Base-by-base conservation (phyloP, 1,284 basidiomycete genomes). In the Rhodotorula sp. region DNA sequence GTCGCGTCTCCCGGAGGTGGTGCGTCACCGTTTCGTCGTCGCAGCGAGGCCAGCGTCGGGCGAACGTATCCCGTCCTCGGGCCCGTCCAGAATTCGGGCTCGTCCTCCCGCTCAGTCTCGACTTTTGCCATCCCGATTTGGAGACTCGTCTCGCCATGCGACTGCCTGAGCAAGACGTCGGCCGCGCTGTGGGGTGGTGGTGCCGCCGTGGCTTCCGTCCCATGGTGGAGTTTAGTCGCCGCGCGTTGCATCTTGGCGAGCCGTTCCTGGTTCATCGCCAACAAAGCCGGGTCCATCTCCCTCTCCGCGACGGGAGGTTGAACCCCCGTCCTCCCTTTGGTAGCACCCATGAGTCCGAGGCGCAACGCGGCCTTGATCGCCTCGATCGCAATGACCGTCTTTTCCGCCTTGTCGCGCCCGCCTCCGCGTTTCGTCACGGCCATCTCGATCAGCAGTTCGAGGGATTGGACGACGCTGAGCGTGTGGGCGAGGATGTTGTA, bases 391-490 rank as follows among this genome's bases (percentile, higher is more conserved):
- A 82, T 75, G n/a, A 83, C 81, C 7, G 81, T 80, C 69, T 82
- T 78, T 79, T 82, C 82, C 0, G 81, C 81, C 29, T 75, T 72
- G 16, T 73, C 68, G 29, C 71, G 64, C 1, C 80, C 79, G 15
- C 78, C 72, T 52, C 78, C 77, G n/a, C 46, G 43, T 43, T 82
- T 77, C 57, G 80, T 69, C 1, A 80, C 81, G 5, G 80, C 59
- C 82, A 83, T 83, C 76, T 83, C 82, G 60, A 81, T 71, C 4
- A 83, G 74, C 48, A 83, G 68, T 68, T 83, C 81, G 62, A 79
- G 75, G 60, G 80, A 79, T 49, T 78, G 77, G 56, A 83, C 74
- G 43, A 81, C 68, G 57, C 80, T 78, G 23, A 83, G 74, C 6
- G 76, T 62, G 34, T 79, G 71, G 1, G 82, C 81, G 56, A 79